These are phyloP conservation scores for Didymella pomorum DNA, from an alignment of 2,329 filamentous ascomycete species.

Conservation along the genomic window DNA sequence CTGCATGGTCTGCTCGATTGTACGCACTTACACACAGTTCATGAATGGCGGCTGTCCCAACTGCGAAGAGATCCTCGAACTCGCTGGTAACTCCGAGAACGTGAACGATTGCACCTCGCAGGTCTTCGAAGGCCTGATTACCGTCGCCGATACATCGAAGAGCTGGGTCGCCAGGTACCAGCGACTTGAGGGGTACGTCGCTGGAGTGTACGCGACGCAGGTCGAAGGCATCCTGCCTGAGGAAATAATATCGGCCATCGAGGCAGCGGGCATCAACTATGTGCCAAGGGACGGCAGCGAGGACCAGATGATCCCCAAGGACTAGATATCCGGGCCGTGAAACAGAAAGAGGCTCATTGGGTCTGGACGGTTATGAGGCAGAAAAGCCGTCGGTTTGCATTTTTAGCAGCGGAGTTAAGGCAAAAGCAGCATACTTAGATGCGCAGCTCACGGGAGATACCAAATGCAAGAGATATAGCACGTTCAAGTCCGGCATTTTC, in stretches of 20 bases:
- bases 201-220: constrained; percentile 92
- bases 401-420: constrained; percentile 40
- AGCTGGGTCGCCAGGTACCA: constrained; percentile 99
- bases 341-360: not conserved
- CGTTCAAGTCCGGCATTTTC: not conserved
- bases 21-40: constrained; percentile 85
- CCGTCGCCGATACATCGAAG: constrained; percentile 78
- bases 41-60: constrained; percentile 89
- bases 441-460: constrained; percentile 10
- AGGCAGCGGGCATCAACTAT: constrained; percentile 68
- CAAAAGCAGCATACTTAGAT: constrained; percentile 18
- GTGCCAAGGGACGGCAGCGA: constrained; percentile 58
- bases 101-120: constrained; percentile 94
- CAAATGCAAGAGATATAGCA: not conserved
- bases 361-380: too few relatives aligned
- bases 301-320: constrained; percentile 47
- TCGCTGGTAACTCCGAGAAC: constrained; percentile 78
- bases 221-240: constrained; percentile 79
- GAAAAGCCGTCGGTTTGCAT: constrained; percentile 21
- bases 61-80: constrained; percentile 90
- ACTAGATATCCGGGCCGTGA: constrained; percentile 17
- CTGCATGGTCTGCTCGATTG: constrained; percentile 98
- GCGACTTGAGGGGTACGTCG: constrained; percentile 84
- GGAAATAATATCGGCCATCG: constrained; percentile 63
- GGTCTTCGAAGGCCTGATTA: constrained; percentile 92